These are phyloP conservation scores for Gillenia trifoliata DNA, from an alignment of 306 rosid genomes.

Conservation along the genomic window DNA sequence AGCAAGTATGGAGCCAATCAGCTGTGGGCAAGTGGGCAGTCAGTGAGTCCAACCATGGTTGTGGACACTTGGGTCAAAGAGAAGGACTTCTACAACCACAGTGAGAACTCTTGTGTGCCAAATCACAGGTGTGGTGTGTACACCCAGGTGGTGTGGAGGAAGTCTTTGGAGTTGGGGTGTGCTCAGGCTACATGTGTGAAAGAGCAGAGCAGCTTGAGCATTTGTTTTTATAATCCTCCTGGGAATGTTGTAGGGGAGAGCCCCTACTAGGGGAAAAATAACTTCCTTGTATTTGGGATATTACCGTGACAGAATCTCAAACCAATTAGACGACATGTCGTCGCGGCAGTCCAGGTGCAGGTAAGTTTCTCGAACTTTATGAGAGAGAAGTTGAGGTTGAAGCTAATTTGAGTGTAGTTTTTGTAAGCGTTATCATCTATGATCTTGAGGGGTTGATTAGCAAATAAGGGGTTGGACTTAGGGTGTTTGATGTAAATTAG, in stretches of 20 bases:
- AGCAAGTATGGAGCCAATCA: slow-evolving; percentile 78
- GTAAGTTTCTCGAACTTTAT: neutral
- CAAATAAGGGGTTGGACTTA: neutral
- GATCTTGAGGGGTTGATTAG: neutral
- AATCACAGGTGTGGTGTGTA: slow-evolving; percentile 67
- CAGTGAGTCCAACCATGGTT: slow-evolving; percentile 42
- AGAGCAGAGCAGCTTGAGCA: slow-evolving; percentile 44
- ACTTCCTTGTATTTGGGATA: neutral
- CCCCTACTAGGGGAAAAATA: slow-evolving; percentile 38
- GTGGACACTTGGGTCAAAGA: slow-evolving; percentile 78
- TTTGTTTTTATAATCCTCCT: slow-evolving; percentile 76
- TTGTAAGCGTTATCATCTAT: neutral
- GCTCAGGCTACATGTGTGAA: slow-evolving; percentile 54
- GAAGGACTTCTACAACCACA: slow-evolving; percentile 55
- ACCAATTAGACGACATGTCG: neutral
- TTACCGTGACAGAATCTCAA: neutral
- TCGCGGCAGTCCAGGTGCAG: neutral
- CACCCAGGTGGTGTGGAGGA: slow-evolving; percentile 85
- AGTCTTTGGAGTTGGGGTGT: slow-evolving; percentile 56
- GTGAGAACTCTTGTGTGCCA: slow-evolving; percentile 46
- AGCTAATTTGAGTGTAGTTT: neutral
- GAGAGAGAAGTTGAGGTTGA: neutral
- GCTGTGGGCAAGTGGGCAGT: slow-evolving; percentile 42
- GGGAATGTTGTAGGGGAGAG: slow-evolving; percentile 65
- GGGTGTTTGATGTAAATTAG: neutral